These are phyloP conservation scores for Lactifluus hygrophoroides DNA, from an alignment of 768 basidiomycete species.

Conservation along the genomic window DNA sequence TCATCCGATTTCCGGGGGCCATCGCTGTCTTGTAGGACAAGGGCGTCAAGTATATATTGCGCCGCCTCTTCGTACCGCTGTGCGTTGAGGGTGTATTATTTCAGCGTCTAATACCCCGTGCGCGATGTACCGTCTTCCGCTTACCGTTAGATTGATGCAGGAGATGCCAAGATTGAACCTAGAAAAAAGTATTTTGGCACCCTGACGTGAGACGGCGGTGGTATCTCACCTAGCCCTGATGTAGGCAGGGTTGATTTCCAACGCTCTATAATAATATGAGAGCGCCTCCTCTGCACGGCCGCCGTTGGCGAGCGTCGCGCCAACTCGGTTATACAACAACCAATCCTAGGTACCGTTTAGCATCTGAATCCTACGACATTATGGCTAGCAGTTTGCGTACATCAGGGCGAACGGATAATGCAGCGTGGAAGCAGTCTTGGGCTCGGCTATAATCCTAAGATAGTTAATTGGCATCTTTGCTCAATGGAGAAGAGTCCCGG, in stretches of 20 bases:
- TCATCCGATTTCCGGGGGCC: constrained; percentile 47
- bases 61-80: constrained; percentile 84
- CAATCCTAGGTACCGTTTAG: constrained; percentile 57
- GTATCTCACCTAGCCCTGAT: constrained; percentile 72
- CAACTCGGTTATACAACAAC: constrained; percentile 87
- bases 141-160: constrained; percentile 74
- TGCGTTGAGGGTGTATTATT: constrained; percentile 3
- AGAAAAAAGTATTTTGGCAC: background rate
- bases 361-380: background rate
- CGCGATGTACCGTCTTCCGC: constrained; percentile 21
- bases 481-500: background rate
- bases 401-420: constrained; percentile 78
- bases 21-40: constrained; percentile 84
- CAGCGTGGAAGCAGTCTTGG: constrained; percentile 88
- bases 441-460: constrained; percentile 82
- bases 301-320: constrained; percentile 90
- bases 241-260: constrained; percentile 82
- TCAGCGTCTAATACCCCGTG: constrained; percentile 10
- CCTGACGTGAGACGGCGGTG: background rate
- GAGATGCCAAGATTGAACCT: constrained; percentile 95
- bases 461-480: background rate
- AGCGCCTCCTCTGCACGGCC: constrained; percentile 74
- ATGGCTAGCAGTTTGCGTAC: constrained; percentile 35
- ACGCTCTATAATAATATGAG: constrained; percentile 75
- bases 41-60: constrained; percentile 79